A percentile compares a stretch with the other conserved stretches of the same genome.
These are phyloP conservation scores for Thraustochytrium sp. DNA, from an alignment of 352 stramenopile species.

Conservation along the genomic window DNA sequence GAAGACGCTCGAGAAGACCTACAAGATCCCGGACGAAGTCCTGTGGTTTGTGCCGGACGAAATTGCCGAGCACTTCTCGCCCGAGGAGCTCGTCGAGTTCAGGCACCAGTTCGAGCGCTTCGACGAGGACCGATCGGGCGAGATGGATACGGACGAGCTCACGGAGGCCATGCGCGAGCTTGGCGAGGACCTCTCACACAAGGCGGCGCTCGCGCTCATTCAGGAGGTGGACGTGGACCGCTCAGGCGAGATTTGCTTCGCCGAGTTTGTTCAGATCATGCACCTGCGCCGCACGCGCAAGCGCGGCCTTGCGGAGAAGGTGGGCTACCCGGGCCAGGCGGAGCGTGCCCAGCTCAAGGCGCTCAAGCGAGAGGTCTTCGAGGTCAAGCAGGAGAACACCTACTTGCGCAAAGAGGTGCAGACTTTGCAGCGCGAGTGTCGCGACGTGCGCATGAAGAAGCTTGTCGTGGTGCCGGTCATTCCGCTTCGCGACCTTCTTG, in stretches of 20 bases:
- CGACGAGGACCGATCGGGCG: conserved; percentile 26
- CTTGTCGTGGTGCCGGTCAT: conserved; percentile 17
- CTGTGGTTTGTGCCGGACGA: conserved; percentile 29
- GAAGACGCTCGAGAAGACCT: conserved; percentile 11
- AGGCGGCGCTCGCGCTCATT: neutral
- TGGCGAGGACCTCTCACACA: conserved; percentile 29
- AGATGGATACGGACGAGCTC: conserved; percentile 32
- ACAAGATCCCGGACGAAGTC: conserved; percentile 20
- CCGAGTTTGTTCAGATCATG: conserved; percentile 36
- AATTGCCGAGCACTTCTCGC: neutral
- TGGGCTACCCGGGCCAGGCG: neutral
- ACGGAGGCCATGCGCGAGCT: conserved; percentile 28
- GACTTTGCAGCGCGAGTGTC: neutral
- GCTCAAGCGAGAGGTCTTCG: neutral
- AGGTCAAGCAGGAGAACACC: conserved; percentile 37
- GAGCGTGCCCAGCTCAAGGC: neutral
- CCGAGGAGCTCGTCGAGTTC: neutral
- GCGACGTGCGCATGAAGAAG: neutral
- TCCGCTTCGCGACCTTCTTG: neutral
- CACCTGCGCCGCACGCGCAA: neutral
- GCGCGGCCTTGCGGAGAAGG: neutral
- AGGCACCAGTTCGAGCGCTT: conserved; percentile 12
- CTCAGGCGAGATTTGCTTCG: conserved; percentile 1
- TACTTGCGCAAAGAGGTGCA: neutral
- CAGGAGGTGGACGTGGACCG: conserved; percentile 27